Evolutionary conservation across 176 grass and related monocot genomes (phyloP), one percentile per base, ranked within the genome.

Genomic region (Ensete ventricosum): DNA sequence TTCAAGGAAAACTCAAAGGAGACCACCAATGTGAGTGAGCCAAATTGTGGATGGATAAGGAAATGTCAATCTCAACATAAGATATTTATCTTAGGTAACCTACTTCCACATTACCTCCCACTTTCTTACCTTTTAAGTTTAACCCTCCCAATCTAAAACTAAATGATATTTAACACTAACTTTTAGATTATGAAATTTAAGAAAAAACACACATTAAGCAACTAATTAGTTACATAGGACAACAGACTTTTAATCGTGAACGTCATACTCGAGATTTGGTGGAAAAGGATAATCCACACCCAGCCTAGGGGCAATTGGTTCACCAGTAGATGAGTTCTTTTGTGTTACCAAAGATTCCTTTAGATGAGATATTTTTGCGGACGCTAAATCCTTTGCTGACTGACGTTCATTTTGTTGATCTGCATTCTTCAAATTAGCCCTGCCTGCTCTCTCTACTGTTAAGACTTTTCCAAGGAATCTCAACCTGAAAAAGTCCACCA

Each of bases 281-380:
- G 94, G 94, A 82, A 97, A 93, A 29, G 94, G 82, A 64, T 93
- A 97, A 54, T 97, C 90, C 71, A 97, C 86, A 57, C 94, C 90
- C 76, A 93, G 94, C 63, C 75, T 92, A 54, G 90, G 78, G 58
- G 87, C 88, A 62, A 97, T 91, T 14, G 85, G 85, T 79, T 97
- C 94, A 69, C 89, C 69, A 72, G 14, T 73, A 11, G 73, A 59
- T 62, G 67, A 51, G 68, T 90, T 83, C 52, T 90, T 89, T 22
- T 76, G 66, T 67, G 81, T 84, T 16, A n/a, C 27, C 52, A 83
- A 81, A 85, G 64, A 66, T 26, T 88, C 74, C 17, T 82, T 77
- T 72, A 69, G 76, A 70, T 76, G 67, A 9, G 19, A 72, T 43
- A 72, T 79, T 67, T 73, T 84, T 52, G 59, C 21, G 62, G 82